Evolutionary conservation across 108 stramenopile species (phyloP).

Genomic region (Pseudonitzschia multistriata): DNA sequence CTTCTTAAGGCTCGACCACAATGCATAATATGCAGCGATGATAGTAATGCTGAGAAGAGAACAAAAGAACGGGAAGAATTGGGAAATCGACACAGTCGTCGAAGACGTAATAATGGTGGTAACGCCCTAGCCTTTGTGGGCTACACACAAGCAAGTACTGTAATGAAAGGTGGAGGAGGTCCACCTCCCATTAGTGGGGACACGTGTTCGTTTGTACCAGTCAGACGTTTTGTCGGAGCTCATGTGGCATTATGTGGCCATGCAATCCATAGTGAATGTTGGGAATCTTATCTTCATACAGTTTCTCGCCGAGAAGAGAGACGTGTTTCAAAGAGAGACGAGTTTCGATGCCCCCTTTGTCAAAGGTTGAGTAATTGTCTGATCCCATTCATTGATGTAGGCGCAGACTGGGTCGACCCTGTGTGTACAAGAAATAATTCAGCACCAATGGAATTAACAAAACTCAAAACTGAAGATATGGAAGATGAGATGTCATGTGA

Average conservation of each 20-base stretch:
- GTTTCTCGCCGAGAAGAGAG: slow-evolving; percentile 72
- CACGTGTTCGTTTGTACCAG: slow-evolving; percentile 18
- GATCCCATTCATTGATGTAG: slow-evolving; percentile 86
- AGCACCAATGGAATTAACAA: slow-evolving; percentile 5
- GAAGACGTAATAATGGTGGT: slow-evolving; percentile 41
- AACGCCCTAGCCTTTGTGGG: slow-evolving; percentile 80
- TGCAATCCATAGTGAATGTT: slow-evolving; percentile 83
- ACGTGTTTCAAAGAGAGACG: slow-evolving; percentile 54
- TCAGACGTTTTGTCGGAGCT: slow-evolving; percentile 68
- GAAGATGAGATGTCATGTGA: slow-evolving; percentile 18
- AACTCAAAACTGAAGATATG: slow-evolving; percentile 25
- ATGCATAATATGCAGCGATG: slow-evolving; percentile 82
- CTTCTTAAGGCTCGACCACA: slow-evolving; percentile 60
- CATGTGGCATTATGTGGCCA: slow-evolving; percentile 85
- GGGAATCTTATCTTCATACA: slow-evolving; percentile 73
- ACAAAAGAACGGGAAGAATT: slow-evolving; percentile 28
- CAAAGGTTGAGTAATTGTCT: slow-evolving; percentile 80
- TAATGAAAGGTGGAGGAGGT: slow-evolving; percentile 78
- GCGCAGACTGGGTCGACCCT: slow-evolving; percentile 67
- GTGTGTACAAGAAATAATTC: slow-evolving; percentile 20
- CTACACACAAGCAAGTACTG: slow-evolving; percentile 76
- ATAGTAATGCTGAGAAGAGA: slow-evolving; percentile 28
- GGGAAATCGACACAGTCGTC: slow-evolving; percentile 39
- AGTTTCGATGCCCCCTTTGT: slow-evolving; percentile 83
- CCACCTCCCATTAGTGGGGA: slow-evolving; percentile 29